Evolutionary conservation across 768 basidiomycete species (phyloP).

Genomic region (Chalciporus piperatus): DNA sequence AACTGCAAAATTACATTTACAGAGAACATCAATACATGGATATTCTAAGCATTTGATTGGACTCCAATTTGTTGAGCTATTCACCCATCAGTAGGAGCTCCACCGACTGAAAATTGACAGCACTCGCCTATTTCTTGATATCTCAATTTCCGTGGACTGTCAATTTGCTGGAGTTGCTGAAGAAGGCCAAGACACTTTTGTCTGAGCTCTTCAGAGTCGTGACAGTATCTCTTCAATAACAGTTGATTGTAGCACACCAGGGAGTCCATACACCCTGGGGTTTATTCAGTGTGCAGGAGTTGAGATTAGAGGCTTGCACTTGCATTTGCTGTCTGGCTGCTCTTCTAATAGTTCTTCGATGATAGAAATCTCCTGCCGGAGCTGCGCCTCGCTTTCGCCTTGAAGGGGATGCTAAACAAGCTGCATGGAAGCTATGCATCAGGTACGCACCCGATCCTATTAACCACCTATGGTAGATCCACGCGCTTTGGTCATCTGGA

Average conservation of each 20-base stretch:
- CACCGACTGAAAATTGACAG: background rate
- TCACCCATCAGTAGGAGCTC: background rate
- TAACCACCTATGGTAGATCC: slow-evolving; percentile 99
- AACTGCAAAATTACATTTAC: background rate
- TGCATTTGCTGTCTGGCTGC: slow-evolving; percentile 93
- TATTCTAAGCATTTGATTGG: background rate
- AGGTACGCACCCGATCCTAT: slow-evolving; percentile 64
- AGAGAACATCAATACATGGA: background rate
- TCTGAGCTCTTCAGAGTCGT: slow-evolving; percentile 36
- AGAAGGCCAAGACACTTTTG: slow-evolving; percentile 52
- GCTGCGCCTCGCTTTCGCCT: slow-evolving; percentile 58
- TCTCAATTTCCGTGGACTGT: slow-evolving; percentile 61
- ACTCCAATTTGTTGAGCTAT: slow-evolving; percentile 21
- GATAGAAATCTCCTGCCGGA: slow-evolving; percentile 72
- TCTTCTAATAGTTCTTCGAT: slow-evolving; percentile 85
- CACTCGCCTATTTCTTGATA: slow-evolving; percentile 65
- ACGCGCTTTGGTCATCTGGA: slow-evolving; percentile 93
- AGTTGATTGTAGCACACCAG: slow-evolving; percentile 79
- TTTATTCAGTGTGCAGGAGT: background rate
- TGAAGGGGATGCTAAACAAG: slow-evolving; percentile 1
- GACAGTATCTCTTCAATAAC: slow-evolving; percentile 49
- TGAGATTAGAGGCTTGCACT: slow-evolving; percentile 19
- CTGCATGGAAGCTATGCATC: background rate
- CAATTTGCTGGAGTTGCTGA: slow-evolving; percentile 55
- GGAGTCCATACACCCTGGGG: slow-evolving; percentile 90